Evolutionary conservation across 345 rosid genomes (phyloP).

Genomic region (Cardamine occulta): DNA sequence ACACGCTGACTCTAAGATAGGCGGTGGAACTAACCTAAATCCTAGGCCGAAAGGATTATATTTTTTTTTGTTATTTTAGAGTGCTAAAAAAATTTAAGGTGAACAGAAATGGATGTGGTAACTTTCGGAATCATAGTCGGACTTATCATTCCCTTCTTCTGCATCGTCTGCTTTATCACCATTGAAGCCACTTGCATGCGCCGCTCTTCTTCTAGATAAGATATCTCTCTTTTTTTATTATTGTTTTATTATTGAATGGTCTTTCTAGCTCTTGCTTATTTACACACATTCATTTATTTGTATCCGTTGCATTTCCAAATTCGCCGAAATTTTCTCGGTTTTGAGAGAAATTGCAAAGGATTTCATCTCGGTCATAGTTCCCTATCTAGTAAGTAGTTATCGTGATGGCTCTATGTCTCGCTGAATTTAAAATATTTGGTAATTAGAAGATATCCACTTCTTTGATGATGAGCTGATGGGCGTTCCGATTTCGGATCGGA

Average conservation of each 20-base stretch:
- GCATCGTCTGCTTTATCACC: constrained; percentile 2
- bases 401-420: not conserved
- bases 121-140: constrained; percentile 23
- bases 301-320: not conserved
- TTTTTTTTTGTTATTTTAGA: not conserved
- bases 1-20: not conserved
- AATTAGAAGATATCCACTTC: no score
- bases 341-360: not conserved
- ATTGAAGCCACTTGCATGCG: constrained; percentile 19
- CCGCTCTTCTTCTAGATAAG: constrained; percentile 15
- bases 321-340: not conserved
- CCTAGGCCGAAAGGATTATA: not conserved
- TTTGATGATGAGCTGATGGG: not conserved
- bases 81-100: not conserved
- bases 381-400: no score
- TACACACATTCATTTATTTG: not conserved
- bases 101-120: constrained; percentile 9
- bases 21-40: constrained; percentile 4
- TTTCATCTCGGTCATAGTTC: not conserved
- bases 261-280: not conserved
- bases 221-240: not conserved
- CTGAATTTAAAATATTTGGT: no score
- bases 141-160: not conserved
- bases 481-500: no score
- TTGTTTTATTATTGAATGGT: not conserved